Evolutionary conservation across 2,329 filamentous ascomycete species (phyloP), one percentile per base, ranked within the genome.

Genomic region (Sporothrix globosa): DNA sequence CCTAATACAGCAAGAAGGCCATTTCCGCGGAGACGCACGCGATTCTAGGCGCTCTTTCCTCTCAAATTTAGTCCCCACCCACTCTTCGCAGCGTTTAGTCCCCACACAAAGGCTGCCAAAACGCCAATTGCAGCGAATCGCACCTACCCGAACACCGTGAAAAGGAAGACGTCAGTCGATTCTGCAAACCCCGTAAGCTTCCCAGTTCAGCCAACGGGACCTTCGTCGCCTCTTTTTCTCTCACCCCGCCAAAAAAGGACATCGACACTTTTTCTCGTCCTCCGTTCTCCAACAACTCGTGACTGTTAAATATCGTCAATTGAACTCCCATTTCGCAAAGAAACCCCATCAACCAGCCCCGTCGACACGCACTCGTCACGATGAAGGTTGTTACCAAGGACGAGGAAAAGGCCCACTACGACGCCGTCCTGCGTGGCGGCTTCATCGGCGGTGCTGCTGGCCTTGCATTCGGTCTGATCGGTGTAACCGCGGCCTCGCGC

Each of bases 361-460:
- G 53, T 73, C 68, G 69, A 68, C 72, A 39, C 53, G 50, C n/a
- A 1, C 46, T 74, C 75, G 74, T 76, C 81, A 85, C 67, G 73
- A 99, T 98, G 96, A 98, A 97, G 90, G 85, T 98, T 78, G 87
- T 98, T 79, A 96, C 92, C 76, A 93, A 95, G 80, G 93, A 97
- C 87, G 92, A 97, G 83, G 94, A 97, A 83, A 80, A 85, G 72
- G 92, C 87, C 69, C 94, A 97, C 86, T 97, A 96, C 87, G 83
- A 85, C 79, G 84, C 87, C 72, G 96, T 96, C 72, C 78, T 98
- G 75, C 90, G 88, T 79, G 94, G 93, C 75, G 95, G 96, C 76
- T 77, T 88, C 73, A 81, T 91, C 74, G 96, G 95, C 74, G 92
- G 92, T 73, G 68, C 85, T 14, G 76, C 88, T 58, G 94, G 96